phyloP scores from a whole-genome alignment of 768 basidiomycete species.

The Ramaria sp. region DNA sequence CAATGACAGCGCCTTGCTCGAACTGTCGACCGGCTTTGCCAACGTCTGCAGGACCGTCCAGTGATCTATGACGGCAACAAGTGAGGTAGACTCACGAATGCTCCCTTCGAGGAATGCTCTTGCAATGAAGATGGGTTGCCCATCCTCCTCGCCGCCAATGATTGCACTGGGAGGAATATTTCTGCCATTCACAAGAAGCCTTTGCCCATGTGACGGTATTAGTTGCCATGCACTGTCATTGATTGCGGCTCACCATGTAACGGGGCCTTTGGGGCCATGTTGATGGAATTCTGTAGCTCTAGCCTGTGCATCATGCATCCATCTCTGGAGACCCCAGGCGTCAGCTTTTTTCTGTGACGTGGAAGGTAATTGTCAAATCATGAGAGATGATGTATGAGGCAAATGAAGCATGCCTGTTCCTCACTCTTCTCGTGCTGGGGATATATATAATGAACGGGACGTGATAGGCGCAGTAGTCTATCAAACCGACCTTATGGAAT shows the following conservation, averaged over 20 bases:
- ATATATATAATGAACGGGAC: background rate
- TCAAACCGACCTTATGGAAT: slow-evolving; percentile 30
- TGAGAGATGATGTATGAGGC: no score
- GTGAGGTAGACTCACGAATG: slow-evolving; percentile 31
- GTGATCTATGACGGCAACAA: background rate
- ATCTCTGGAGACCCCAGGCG: slow-evolving; percentile 39
- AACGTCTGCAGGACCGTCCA: slow-evolving; percentile 31
- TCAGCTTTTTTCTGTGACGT: slow-evolving; percentile 35
- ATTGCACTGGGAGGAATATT: slow-evolving; percentile 51
- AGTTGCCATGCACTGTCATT: background rate
- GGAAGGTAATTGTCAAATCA: background rate
- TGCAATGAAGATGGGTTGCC: slow-evolving; percentile 43
- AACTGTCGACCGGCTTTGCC: slow-evolving; percentile 54
- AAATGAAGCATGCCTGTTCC: slow-evolving; percentile 35
- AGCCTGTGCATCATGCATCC: slow-evolving; percentile 46
- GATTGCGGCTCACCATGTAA: slow-evolving; percentile 39
- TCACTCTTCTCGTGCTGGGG: slow-evolving; percentile 37
- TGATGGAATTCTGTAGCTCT: slow-evolving; percentile 40
- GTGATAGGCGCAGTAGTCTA: background rate
- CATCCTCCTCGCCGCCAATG: slow-evolving; percentile 42
- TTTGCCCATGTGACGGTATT: background rate
- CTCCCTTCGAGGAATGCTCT: slow-evolving; percentile 50
- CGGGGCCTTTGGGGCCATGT: slow-evolving; percentile 34
- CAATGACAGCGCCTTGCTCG: slow-evolving; percentile 53
- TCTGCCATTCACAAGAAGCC: slow-evolving; percentile 43